Percentiles rank a stretch among this genome's conserved stretches.
Conservation (phyloP, 805 yeast genomes). For the Wickerhamiella alocasiicola region DNA sequence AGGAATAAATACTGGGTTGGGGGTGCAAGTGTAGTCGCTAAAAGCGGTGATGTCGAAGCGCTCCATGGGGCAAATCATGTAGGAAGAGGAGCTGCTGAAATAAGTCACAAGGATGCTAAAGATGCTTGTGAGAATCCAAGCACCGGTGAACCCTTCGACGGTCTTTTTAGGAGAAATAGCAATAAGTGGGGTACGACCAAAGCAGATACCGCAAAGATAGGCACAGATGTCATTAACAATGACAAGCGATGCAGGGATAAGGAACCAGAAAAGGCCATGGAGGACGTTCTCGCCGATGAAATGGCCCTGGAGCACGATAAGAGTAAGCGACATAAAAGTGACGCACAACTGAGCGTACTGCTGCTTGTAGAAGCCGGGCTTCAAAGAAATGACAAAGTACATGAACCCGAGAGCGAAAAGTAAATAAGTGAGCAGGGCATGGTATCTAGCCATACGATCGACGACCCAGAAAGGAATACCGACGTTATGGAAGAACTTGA, state of each 20-base stretch:
- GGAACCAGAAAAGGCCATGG: conserved; percentile 87
- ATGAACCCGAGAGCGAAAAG: conserved; percentile 80
- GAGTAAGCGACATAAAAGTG: conserved; percentile 82
- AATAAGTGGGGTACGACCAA: conserved; percentile 85
- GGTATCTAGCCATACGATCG: conserved; percentile 56
- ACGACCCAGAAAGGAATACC: conserved; percentile 43
- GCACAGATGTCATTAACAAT: conserved; percentile 94
- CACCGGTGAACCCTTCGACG: conserved; percentile 94
- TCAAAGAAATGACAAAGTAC: conserved; percentile 75
- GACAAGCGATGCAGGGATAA: conserved; percentile 82
- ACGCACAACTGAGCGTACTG: conserved; percentile 90
- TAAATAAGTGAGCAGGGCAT: conserved; percentile 71
- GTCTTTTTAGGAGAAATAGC: conserved; percentile 95
- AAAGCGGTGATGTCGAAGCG: conserved; percentile 44
- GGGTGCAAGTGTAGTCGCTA: conserved; percentile 57
- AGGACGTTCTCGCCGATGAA: conserved; percentile 79
- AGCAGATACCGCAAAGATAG: conserved; percentile 90
- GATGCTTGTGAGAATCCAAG: conserved; percentile 85
- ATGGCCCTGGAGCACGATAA: conserved; percentile 90
- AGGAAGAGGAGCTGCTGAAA: conserved; percentile 50
- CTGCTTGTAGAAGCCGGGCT: conserved; percentile 78
- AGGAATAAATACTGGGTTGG: conserved; percentile 80
- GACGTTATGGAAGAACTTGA: conserved; percentile 48
- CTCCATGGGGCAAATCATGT: conserved; percentile 78
- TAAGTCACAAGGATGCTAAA: conserved; percentile 58